These are phyloP conservation scores for Fagopyrum esculentum DNA, from an alignment of 148 eudicot species.

Conservation along the genomic window DNA sequence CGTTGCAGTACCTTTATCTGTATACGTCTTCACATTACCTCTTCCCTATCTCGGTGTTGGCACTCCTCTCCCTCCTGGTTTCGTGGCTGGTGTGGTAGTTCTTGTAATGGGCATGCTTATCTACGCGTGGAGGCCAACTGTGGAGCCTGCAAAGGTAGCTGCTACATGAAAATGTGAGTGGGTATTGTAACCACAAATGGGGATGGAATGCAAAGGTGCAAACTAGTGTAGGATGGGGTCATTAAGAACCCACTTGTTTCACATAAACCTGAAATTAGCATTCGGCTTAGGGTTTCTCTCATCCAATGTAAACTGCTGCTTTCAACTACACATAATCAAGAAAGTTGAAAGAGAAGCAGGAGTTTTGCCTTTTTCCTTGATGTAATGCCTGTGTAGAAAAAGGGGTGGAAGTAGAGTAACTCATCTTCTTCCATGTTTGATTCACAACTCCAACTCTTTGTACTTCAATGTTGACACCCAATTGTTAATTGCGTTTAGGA, in stretches of 20 bases:
- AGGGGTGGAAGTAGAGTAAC: background rate
- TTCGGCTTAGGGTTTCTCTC: background rate
- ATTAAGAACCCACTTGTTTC: background rate
- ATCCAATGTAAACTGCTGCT: background rate
- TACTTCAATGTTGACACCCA: background rate
- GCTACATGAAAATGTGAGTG: constrained; percentile 17
- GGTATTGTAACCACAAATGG: background rate
- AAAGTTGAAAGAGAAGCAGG: constrained; percentile 3
- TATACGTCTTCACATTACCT: constrained; percentile 76
- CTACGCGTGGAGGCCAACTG: constrained; percentile 50
- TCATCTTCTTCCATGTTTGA: background rate
- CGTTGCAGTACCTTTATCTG: constrained; percentile 69
- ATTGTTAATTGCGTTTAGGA: background rate
- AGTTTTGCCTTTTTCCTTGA: background rate
- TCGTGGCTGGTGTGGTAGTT: constrained; percentile 57
- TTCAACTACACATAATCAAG: background rate
- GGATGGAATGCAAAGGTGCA: background rate
- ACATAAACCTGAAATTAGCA: background rate
- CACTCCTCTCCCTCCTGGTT: constrained; percentile 78
- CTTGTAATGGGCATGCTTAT: constrained; percentile 70
- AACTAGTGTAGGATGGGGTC: background rate
- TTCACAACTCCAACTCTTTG: background rate
- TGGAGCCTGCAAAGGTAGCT: constrained; percentile 24
- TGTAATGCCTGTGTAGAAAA: constrained; percentile 5
- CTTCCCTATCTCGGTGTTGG: constrained; percentile 83